Evolutionary conservation across 163 green algal genomes (phyloP), one percentile per base, ranked within the genome.

Genomic region (Picocystis sp.): DNA sequence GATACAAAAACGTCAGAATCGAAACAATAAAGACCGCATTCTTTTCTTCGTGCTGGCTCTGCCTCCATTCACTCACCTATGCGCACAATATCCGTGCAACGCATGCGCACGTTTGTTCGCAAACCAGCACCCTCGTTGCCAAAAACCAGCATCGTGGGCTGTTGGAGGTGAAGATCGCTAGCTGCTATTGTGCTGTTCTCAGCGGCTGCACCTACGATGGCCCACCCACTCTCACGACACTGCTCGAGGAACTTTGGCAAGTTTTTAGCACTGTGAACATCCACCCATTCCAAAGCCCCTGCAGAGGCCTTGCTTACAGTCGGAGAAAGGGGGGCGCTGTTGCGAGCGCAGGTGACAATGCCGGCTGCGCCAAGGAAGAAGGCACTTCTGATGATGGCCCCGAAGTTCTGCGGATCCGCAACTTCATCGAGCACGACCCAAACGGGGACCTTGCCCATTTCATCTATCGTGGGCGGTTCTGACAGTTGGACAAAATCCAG

Each of bases 341-440:
- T 95, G 38, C 73, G 71, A 12, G 48, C 45, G 66, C 81, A 91
- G 3, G 71, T 72, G 35, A 95, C 60, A 60, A 97, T 77, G 17
- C 88, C 89, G 11, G 63, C 55, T 2, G 70, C 81, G 6, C 88
- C 88, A 41, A 97, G 66, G 64, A 91, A 96, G 58, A 84, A 67
- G 0, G 82, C 86, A 22, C 66, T 87, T 11, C 87, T 74, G 45
- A 95, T 57, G 41, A 88, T 73, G 22, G 89, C 86, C 15, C 87
- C 86, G 52, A 96, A 74, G 71, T 96, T 98, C 81, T 94, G 83
- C 56, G 89, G 89, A 59, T 97, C 89, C 29, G 71, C 64, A 3
- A 96, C 80, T 66, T 96, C 82, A 49, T 97, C 89, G 42, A 97
- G 72, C 17, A 78, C 84, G 45, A 98, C 56, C 89, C 89, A 98